A percentile compares a stretch with the other conserved stretches of the same genome.
Conservation (phyloP, 208 protist species). For the Acanthamoeba royreba region DNA sequence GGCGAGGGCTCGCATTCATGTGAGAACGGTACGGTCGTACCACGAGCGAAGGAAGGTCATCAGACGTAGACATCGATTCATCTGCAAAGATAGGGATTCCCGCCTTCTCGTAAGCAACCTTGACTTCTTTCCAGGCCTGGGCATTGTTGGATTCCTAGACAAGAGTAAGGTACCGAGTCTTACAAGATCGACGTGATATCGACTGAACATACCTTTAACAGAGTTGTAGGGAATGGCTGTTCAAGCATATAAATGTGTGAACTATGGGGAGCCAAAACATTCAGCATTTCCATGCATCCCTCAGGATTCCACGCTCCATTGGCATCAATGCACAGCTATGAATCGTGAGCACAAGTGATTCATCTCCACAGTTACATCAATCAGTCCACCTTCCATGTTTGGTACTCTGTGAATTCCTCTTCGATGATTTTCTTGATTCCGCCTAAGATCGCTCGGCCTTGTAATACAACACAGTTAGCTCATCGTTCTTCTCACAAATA, state of each 20-base stretch:
- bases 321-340: background rate
- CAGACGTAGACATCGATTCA: background rate
- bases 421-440: constrained; percentile 2
- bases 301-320: background rate
- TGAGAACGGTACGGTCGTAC: background rate
- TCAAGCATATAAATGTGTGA: background rate
- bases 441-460: background rate
- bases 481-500: background rate
- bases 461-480: too few relatives aligned
- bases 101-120: background rate
- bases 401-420: background rate
- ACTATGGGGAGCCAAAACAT: background rate
- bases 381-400: background rate
- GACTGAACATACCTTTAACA: background rate
- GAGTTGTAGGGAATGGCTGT: background rate
- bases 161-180: too few relatives aligned
- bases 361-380: background rate
- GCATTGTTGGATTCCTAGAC: background rate
- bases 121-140: background rate
- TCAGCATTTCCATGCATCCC: background rate
- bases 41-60: background rate
- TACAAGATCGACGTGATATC: background rate
- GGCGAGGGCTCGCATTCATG: background rate
- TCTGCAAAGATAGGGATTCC: background rate
- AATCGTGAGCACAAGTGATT: background rate